Evolutionary conservation across 192 early-diverging fungal species (phyloP).

Genomic region (Linnemannia exigua): DNA sequence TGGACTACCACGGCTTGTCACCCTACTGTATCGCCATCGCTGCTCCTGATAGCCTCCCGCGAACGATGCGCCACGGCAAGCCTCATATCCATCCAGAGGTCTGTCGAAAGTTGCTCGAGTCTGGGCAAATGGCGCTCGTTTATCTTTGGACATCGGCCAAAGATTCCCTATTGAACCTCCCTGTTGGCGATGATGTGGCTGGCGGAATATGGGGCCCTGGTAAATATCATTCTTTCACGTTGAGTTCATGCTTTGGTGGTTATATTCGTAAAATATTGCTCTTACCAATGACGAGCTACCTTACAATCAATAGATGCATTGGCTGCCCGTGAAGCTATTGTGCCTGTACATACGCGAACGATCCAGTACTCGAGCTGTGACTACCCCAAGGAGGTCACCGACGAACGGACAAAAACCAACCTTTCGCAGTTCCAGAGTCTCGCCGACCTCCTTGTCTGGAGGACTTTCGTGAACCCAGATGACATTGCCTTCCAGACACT

Average conservation of each 20-base stretch:
- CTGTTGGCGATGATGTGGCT: constrained; percentile 56
- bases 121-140: constrained; percentile 66
- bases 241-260: background rate
- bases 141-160: constrained; percentile 69
- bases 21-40: constrained; percentile 73
- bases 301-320: constrained; percentile 21
- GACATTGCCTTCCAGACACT: constrained; percentile 71
- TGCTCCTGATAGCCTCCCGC: constrained; percentile 70
- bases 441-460: constrained; percentile 81
- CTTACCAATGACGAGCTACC: background rate
- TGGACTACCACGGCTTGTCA: constrained; percentile 71
- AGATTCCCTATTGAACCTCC: constrained; percentile 68
- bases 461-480: constrained; percentile 69
- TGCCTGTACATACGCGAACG: constrained; percentile 5
- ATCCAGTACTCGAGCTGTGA: constrained; percentile 77
- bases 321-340: constrained; percentile 6
- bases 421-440: constrained; percentile 75
- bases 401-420: constrained; percentile 77
- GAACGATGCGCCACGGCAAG: constrained; percentile 75
- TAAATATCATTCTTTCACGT: background rate
- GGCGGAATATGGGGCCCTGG: constrained; percentile 61
- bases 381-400: constrained; percentile 65
- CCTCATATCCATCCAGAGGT: constrained; percentile 69
- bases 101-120: constrained; percentile 71
- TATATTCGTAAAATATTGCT: background rate